These are phyloP conservation scores for Leishmania turanica DNA, from an alignment of 208 protist species.

Conservation along the genomic window DNA sequence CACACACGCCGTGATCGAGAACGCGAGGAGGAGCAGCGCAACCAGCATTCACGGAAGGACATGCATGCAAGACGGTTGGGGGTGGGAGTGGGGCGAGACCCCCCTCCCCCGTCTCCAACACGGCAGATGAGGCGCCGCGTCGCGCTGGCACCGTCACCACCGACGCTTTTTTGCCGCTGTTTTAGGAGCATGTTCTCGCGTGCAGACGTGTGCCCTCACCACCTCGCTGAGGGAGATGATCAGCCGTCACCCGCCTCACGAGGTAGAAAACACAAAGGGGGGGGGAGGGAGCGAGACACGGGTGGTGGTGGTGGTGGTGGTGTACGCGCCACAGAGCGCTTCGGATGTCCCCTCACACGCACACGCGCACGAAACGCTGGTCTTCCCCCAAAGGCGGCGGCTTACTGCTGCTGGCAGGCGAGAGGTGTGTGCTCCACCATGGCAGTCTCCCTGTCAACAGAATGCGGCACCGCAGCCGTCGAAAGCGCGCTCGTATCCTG, in stretches of 20 bases:
- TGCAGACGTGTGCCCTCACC: not conserved
- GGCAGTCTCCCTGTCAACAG: not conserved
- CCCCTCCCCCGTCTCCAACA: not conserved
- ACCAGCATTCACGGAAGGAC: not conserved
- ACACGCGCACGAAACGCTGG: not conserved
- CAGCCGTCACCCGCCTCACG: not conserved
- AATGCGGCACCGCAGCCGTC: not conserved
- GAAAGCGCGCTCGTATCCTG: not conserved
- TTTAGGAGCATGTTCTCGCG: not conserved
- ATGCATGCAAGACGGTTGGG: not conserved
- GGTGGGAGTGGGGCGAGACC: not conserved
- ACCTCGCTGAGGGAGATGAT: not conserved
- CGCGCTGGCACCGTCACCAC: not conserved
- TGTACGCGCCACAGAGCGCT: not conserved
- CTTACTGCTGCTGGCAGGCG: constrained; percentile 50
- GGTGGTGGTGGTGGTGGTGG: no score
- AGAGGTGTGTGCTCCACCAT: constrained; percentile 19
- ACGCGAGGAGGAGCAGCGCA: not conserved
- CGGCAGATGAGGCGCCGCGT: not conserved
- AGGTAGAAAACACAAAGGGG: not conserved
- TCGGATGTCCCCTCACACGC: not conserved
- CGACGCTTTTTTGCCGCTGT: not conserved
- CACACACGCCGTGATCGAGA: not conserved
- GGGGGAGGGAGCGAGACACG: not conserved
- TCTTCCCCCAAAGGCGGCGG: not conserved